A percentile compares a stretch with the other conserved stretches of the same genome.
Evolutionary conservation across 306 rosid species (phyloP).

Genomic region (Malus orientalis): DNA sequence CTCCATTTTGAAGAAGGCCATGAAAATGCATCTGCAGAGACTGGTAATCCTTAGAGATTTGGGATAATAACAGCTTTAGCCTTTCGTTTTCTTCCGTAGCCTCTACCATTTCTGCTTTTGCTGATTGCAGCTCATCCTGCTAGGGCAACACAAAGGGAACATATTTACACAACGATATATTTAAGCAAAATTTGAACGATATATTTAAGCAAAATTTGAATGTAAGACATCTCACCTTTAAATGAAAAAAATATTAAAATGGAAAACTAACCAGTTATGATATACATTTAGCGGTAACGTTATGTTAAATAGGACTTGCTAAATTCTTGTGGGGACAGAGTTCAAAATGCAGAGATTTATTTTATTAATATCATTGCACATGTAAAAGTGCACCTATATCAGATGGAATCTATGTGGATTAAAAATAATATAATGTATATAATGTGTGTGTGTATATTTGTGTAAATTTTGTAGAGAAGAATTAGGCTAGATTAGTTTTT

Average conservation of each 20-base stretch:
- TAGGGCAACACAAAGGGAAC: not conserved
- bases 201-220: too few species aligned
- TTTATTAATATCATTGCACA: not conserved
- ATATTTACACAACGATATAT: not conserved
- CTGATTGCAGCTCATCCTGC: conserved; percentile 31
- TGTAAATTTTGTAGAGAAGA: too few species aligned
- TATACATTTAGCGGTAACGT: not conserved
- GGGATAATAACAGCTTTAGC: conserved; percentile 24
- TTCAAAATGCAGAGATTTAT: not conserved
- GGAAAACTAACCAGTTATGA: not conserved
- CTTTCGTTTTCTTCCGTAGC: conserved; percentile 48
- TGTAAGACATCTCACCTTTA: not conserved
- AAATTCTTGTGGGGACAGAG: not conserved
- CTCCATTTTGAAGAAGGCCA: conserved; percentile 24
- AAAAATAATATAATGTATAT: too few species aligned
- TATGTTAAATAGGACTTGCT: not conserved
- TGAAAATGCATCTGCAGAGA: conserved; percentile 30
- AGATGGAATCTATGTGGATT: not conserved
- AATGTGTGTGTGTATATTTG: too few species aligned
- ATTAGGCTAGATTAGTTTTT: too few species aligned
- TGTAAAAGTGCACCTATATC: not conserved
- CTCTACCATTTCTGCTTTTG: conserved; percentile 40
- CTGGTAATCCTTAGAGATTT: conserved; percentile 29
- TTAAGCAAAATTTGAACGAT: too few species aligned
- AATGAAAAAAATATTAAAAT: not conserved